phyloP scores from a whole-genome alignment of 345 rosid species.

The Corymbia maculata region DNA sequence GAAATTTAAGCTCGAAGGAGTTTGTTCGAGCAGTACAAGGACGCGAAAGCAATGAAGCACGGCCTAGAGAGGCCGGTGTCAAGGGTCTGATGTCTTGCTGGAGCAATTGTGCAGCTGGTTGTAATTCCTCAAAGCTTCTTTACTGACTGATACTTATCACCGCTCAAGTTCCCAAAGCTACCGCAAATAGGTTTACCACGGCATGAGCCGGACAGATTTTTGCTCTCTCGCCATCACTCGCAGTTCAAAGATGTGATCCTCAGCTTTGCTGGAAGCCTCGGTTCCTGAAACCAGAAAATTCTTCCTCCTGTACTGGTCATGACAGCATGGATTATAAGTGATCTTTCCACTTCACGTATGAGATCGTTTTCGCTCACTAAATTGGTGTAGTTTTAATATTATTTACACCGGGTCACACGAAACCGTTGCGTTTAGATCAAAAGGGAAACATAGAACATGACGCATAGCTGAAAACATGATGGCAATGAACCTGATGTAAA shows the following conservation, averaged over 20 bases:
- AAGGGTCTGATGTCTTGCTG: slow-evolving; percentile 30
- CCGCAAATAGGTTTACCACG: background rate
- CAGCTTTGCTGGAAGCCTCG: background rate
- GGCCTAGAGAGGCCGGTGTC: slow-evolving; percentile 10
- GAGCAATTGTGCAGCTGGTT: slow-evolving; percentile 15
- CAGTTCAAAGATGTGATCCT: background rate
- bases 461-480: background rate
- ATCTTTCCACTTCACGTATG: background rate
- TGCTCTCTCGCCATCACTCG: background rate
- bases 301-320: background rate
- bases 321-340: background rate
- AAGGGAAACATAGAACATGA: background rate
- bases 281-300: background rate
- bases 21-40: slow-evolving; percentile 35
- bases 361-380: background rate
- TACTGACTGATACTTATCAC: background rate
- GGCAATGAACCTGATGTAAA: background rate
- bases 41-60: slow-evolving; percentile 21
- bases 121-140: slow-evolving; percentile 6
- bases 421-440: background rate
- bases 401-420: background rate
- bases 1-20: slow-evolving; percentile 47
- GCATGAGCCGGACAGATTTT: background rate
- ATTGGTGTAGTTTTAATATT: background rate
- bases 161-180: background rate